Evolutionary conservation across 768 basidiomycete genomes (phyloP).

Genomic region (Neoboletus brunneissimus): DNA sequence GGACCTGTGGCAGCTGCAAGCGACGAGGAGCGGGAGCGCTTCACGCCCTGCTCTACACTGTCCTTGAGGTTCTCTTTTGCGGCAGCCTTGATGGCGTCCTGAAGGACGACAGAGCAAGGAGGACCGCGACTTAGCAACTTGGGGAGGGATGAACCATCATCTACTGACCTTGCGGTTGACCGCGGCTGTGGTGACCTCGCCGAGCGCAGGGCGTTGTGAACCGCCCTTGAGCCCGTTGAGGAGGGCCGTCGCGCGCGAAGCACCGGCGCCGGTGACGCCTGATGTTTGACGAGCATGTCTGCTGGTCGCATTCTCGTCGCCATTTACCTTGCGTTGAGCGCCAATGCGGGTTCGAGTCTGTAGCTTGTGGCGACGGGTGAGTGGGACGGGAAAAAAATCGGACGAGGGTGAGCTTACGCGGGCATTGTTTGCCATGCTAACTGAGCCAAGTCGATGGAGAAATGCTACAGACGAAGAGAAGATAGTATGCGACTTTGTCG

Average conservation of each 20-base stretch:
- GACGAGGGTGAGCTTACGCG: constrained; percentile 45
- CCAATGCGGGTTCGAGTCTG: constrained; percentile 64
- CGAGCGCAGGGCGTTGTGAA: constrained; percentile 67
- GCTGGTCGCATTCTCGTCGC: constrained; percentile 75
- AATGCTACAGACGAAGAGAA: constrained; percentile 24
- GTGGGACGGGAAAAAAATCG: background rate
- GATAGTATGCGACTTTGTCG: constrained; percentile 12
- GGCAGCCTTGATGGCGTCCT: constrained; percentile 43
- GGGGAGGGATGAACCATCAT: background rate
- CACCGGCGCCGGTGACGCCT: constrained; percentile 41
- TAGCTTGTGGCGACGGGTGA: constrained; percentile 41
- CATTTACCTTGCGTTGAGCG: constrained; percentile 63
- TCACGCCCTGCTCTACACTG: constrained; percentile 45
- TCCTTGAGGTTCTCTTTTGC: constrained; percentile 64
- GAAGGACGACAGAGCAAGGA: constrained; percentile 9
- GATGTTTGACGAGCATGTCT: constrained; percentile 65
- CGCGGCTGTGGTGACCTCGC: constrained; percentile 76
- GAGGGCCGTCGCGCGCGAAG: constrained; percentile 49
- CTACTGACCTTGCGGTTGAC: constrained; percentile 71
- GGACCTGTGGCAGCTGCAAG: constrained; percentile 57
- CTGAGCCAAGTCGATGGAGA: constrained; percentile 4
- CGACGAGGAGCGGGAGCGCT: constrained; percentile 65
- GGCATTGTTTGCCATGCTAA: constrained; percentile 55
- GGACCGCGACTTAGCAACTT: background rate
- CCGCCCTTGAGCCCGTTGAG: constrained; percentile 48